Base-by-base conservation (phyloP, 371 early-diverging fungal species). In the Mortierella sp. region DNA sequence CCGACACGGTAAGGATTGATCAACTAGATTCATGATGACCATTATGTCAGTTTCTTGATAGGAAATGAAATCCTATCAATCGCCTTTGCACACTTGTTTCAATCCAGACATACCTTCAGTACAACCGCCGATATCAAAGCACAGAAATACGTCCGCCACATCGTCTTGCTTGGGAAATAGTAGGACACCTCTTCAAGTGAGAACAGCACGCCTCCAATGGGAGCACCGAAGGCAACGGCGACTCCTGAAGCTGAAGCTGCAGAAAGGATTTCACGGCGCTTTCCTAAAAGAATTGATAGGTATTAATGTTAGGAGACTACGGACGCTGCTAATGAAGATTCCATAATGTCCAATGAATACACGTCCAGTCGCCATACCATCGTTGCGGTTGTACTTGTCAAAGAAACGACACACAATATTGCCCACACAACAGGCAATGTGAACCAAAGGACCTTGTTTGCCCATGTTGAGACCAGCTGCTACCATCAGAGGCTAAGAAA, bases 171-270 rank as follows among this genome's bases (percentile, higher is more conserved):
- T 0, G 96, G 94, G 69, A 98, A 98, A 67, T 93, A 93, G 46
- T 92, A 93, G n/a, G 93, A 94, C 67, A 97, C 93, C 78, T 98
- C 98, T 80, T 98, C 99, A 14, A 98, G 84, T n/a, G 94, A 91
- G 80, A 97, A 97, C 26, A 98, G 73, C 5, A 98, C 97, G 19
- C 99, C 99, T 21, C 98, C 97, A 50, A 96, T 93, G 0, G 99
- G 99, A 0, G 97, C 93, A 10, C 97, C 99, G 82, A 98, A 98
- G 24, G 93, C 94, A 27, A 95, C 95, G 18, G 95, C 91, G 14
- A 97, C 94, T 43, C 99, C 99, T 0, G 99, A 96, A 0, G 98
- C 97, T 31, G 93, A 87, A 0, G 97, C 91, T 3, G 97, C 97
- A 6, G 95, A 94, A 38, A 97, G 80, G 23, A 97, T 94, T 76